phyloP scores from a whole-genome alignment of 2,329 filamentous ascomycete species.

The Xenoacremonium recifei region DNA sequence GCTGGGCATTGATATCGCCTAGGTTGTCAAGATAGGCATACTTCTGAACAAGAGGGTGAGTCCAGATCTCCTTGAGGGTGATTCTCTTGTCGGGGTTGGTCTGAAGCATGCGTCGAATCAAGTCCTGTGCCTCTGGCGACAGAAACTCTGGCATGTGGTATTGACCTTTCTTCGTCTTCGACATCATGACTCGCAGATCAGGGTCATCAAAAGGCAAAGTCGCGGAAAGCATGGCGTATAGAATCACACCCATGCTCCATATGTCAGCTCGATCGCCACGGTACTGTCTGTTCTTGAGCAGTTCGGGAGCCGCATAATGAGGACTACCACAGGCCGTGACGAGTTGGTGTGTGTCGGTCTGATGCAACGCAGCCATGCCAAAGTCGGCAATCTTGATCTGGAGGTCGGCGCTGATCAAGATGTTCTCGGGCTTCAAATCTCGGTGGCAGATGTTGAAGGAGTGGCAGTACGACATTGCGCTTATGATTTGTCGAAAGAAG shows the following conservation, averaged over 20 bases:
- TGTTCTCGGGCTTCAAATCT: constrained; percentile 96
- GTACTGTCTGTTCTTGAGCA: constrained; percentile 76
- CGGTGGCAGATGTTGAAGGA: constrained; percentile 93
- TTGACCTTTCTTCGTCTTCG: constrained; percentile 56
- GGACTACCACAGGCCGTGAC: constrained; percentile 93
- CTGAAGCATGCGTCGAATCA: constrained; percentile 78
- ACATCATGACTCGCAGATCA: constrained; percentile 61
- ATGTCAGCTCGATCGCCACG: constrained; percentile 85
- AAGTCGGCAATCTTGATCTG: constrained; percentile 96
- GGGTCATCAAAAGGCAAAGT: constrained; percentile 78
- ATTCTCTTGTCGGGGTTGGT: constrained; percentile 78
- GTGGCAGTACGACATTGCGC: constrained; percentile 89
- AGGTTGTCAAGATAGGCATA: constrained; percentile 75
- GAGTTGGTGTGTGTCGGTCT: constrained; percentile 74
- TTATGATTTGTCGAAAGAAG: constrained; percentile 91
- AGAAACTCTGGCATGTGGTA: constrained; percentile 64
- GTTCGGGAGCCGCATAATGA: constrained; percentile 92
- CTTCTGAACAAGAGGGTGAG: constrained; percentile 80
- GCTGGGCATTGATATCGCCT: constrained; percentile 53
- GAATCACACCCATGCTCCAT: constrained; percentile 89
- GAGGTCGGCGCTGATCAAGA: constrained; percentile 73
- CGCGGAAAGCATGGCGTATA: constrained; percentile 85
- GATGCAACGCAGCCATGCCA: constrained; percentile 90
- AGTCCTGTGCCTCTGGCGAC: constrained; percentile 67
- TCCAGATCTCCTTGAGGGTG: constrained; percentile 77